These are phyloP conservation scores for Penicillium herquei DNA, from an alignment of 495 filamentous ascomycete species.

Conservation along the genomic window DNA sequence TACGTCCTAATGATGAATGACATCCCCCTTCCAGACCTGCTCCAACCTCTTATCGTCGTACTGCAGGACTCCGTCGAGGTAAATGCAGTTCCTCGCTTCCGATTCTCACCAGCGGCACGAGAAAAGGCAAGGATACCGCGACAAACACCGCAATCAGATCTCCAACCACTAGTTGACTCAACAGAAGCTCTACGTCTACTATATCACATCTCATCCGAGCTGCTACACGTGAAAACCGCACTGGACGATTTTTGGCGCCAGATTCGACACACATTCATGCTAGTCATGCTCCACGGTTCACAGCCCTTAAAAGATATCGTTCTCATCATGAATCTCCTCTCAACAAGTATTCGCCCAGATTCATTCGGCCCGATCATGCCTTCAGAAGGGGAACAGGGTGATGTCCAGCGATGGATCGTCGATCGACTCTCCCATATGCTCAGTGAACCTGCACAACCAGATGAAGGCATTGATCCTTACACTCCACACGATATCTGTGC, in stretches of 20 bases:
- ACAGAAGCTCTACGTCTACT: slow-evolving; percentile 57
- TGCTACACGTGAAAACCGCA: slow-evolving; percentile 39
- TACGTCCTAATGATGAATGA: slow-evolving; percentile 54
- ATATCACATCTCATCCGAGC: slow-evolving; percentile 53
- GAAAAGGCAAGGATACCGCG: slow-evolving; percentile 35
- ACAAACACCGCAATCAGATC: slow-evolving; percentile 43
- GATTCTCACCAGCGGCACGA: slow-evolving; percentile 42
- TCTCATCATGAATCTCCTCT: slow-evolving; percentile 56
- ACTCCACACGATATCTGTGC: slow-evolving; percentile 48
- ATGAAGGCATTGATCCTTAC: slow-evolving; percentile 49
- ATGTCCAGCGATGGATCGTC: slow-evolving; percentile 58
- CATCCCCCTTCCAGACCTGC: slow-evolving; percentile 43
- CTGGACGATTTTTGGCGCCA: slow-evolving; percentile 57
- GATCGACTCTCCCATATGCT: slow-evolving; percentile 61
- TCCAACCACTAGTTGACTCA: slow-evolving; percentile 53
- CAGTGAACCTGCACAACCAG: slow-evolving; percentile 50
- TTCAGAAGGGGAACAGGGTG: slow-evolving; percentile 49
- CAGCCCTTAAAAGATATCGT: slow-evolving; percentile 60
- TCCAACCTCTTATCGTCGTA: slow-evolving; percentile 52
- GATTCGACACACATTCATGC: slow-evolving; percentile 60
- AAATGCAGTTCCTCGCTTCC: slow-evolving; percentile 54
- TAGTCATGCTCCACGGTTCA: slow-evolving; percentile 59
- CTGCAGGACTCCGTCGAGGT: slow-evolving; percentile 56
- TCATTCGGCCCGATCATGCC: slow-evolving; percentile 62
- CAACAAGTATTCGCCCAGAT: slow-evolving; percentile 54